phyloP scores from a whole-genome alignment of 2,329 filamentous ascomycete genomes.

The Fusarium sp. region DNA sequence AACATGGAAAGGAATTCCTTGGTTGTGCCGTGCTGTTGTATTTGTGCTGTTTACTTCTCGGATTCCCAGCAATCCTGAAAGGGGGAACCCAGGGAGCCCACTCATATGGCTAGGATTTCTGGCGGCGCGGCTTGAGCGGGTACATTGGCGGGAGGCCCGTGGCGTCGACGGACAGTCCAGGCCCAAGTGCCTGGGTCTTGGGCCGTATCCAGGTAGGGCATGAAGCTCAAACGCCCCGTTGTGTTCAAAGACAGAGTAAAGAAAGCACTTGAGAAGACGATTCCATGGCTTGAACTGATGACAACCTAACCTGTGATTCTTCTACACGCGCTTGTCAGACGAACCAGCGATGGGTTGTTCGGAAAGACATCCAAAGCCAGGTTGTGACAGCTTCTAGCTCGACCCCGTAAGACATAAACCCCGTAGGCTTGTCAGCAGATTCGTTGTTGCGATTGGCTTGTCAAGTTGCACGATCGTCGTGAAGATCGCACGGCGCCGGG shows the following conservation, averaged over 20 bases:
- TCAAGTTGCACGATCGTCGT: constrained; percentile 43
- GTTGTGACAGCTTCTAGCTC: constrained; percentile 12
- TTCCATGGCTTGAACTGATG: constrained; percentile 1
- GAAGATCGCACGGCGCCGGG: constrained; percentile 42
- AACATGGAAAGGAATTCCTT: constrained; percentile 30
- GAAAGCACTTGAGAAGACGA: not conserved
- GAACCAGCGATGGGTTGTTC: constrained; percentile 10
- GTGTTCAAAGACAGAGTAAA: constrained; percentile 14
- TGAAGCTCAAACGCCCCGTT: constrained; percentile 25
- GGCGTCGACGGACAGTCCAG: constrained; percentile 42
- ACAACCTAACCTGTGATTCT: not conserved
- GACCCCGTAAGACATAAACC: constrained; percentile 7
- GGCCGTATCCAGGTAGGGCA: constrained; percentile 24
- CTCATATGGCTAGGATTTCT: constrained; percentile 26
- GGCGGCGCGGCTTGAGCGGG: constrained; percentile 40
- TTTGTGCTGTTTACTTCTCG: constrained; percentile 16
- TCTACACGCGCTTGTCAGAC: constrained; percentile 7
- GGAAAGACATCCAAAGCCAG: constrained; percentile 10
- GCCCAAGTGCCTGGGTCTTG: constrained; percentile 40
- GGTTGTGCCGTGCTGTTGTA: constrained; percentile 1
- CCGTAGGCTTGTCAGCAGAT: constrained; percentile 39
- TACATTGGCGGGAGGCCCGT: constrained; percentile 41
- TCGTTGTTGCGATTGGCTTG: constrained; percentile 49
- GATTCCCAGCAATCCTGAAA: constrained; percentile 20
- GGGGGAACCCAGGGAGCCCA: constrained; percentile 23